phyloP scores from a whole-genome alignment of 768 basidiomycete species.

The Coprinellus micaceus region DNA sequence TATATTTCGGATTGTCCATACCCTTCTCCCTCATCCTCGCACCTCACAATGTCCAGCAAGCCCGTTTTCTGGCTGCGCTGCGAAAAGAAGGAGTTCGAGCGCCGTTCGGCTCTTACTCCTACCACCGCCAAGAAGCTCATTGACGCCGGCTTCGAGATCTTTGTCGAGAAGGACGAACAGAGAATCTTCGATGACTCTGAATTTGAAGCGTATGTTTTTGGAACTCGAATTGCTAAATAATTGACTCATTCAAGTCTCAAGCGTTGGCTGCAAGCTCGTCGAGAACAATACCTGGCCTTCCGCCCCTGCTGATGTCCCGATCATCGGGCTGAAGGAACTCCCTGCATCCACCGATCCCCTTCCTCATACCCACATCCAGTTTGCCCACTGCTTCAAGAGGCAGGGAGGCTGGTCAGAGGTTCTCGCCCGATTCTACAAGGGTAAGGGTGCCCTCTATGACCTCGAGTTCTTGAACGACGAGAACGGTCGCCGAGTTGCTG shows the following conservation, averaged over 20 bases:
- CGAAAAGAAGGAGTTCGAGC: constrained; percentile 95
- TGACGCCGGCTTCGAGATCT: constrained; percentile 85
- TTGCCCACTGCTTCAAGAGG: constrained; percentile 95
- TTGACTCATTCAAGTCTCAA: constrained; percentile 35
- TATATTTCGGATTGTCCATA: background rate
- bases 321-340: constrained; percentile 97
- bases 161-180: constrained; percentile 90
- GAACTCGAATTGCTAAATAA: constrained; percentile 1
- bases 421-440: constrained; percentile 79
- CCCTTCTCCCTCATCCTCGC: background rate
- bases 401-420: constrained; percentile 91
- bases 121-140: constrained; percentile 85
- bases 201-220: constrained; percentile 76
- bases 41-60: constrained; percentile 42
- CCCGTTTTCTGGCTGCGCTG: constrained; percentile 86
- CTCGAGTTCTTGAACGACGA: constrained; percentile 91
- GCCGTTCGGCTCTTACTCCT: constrained; percentile 89
- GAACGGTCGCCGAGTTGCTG: constrained; percentile 85
- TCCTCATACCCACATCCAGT: constrained; percentile 94
- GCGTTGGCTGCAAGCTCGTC: constrained; percentile 87
- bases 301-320: constrained; percentile 70
- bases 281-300: constrained; percentile 85
- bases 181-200: constrained; percentile 92
- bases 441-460: constrained; percentile 86
- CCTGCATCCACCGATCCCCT: constrained; percentile 77